These are phyloP conservation scores for Halophytophthora batemanensis DNA, from an alignment of 352 stramenopile species.

Conservation along the genomic window DNA sequence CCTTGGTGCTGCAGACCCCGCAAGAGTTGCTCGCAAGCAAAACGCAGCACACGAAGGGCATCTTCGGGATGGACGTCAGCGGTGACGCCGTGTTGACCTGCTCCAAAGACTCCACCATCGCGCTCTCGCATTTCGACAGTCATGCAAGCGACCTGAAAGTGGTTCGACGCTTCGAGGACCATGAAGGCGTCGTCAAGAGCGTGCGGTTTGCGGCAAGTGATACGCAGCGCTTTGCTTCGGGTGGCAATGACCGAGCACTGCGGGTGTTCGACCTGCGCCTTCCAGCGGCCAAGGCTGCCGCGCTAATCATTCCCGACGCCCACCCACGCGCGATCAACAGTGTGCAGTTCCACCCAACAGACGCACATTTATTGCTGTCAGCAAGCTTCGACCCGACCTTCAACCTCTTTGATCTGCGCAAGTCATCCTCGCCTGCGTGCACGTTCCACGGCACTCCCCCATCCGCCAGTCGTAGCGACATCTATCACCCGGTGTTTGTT, in stretches of 20 bases:
- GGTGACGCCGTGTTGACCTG: constrained; percentile 36
- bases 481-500: constrained; percentile 56
- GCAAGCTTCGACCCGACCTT: constrained; percentile 48
- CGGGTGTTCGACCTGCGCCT: constrained; percentile 35
- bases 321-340: constrained; percentile 53
- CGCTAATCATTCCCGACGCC: constrained; percentile 19
- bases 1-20: constrained; percentile 10
- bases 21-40: constrained; percentile 29
- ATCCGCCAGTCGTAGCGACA: constrained; percentile 23
- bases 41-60: constrained; percentile 38
- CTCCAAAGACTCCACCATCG: constrained; percentile 49
- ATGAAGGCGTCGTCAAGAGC: constrained; percentile 49
- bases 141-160: constrained; percentile 11
- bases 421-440: constrained; percentile 27
- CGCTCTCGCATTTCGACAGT: constrained; percentile 27
- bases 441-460: constrained; percentile 24
- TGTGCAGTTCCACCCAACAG: constrained; percentile 45
- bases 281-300: constrained; percentile 2
- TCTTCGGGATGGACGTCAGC: constrained; percentile 46
- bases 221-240: constrained; percentile 31
- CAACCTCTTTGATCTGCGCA: constrained; percentile 47
- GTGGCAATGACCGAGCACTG: constrained; percentile 42
- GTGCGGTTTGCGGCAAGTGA: constrained; percentile 29
- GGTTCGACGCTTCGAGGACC: constrained; percentile 30
- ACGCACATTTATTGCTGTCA: constrained; percentile 41